A percentile compares a stretch with the other conserved stretches of the same genome.
phyloP scores from a whole-genome alignment of 2,329 filamentous ascomycete species.

The Trichoderma sp. region DNA sequence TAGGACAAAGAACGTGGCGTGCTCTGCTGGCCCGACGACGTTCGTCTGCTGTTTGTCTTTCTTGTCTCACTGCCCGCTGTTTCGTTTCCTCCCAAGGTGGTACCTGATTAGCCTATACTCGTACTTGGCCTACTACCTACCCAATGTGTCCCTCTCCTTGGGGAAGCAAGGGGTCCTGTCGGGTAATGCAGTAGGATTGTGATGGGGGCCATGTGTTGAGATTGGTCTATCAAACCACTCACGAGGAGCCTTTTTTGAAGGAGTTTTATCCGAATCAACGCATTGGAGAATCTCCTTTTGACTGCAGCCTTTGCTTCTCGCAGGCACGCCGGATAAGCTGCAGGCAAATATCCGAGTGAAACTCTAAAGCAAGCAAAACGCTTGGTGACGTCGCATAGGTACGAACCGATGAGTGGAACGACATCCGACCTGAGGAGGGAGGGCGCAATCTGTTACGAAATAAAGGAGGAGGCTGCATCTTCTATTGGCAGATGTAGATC shows the following conservation, averaged over 20 bases:
- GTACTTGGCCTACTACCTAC: neutral
- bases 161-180: neutral
- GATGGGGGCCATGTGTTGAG: neutral
- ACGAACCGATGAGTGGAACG: neutral
- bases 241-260: neutral
- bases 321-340: slow-evolving; percentile 4
- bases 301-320: neutral
- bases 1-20: slow-evolving; percentile 18
- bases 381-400: slow-evolving; percentile 7
- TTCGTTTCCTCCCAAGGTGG: neutral
- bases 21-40: slow-evolving; percentile 2
- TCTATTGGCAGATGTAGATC: neutral
- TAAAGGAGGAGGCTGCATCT: neutral
- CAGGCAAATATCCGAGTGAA: slow-evolving; percentile 11
- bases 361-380: neutral
- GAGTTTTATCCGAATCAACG: neutral
- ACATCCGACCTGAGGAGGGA: neutral
- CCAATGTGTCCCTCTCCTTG: neutral
- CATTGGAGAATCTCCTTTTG: neutral
- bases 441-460: slow-evolving; percentile 11
- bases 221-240: neutral
- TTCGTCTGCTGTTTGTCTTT: neutral
- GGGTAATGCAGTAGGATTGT: neutral
- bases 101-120: slow-evolving; percentile 7
- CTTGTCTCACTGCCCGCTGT: neutral